phyloP scores from a whole-genome alignment of 2,329 filamentous ascomycete species.

The Waltergamsia citrina region DNA sequence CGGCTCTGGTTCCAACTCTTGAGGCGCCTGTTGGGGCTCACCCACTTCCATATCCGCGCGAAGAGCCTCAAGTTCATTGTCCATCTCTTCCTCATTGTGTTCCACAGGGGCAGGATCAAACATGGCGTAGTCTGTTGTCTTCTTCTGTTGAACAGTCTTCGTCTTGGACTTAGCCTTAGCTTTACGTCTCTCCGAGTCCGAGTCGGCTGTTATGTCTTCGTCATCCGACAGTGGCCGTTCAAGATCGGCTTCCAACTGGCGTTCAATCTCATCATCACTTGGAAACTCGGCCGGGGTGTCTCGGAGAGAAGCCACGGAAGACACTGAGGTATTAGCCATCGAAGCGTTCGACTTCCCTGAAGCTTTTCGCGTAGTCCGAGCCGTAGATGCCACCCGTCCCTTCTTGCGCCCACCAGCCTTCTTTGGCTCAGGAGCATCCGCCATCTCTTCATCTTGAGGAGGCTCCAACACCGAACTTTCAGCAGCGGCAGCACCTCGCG shows the following conservation, averaged over 20 bases:
- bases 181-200: conserved; percentile 29
- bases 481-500: conserved; percentile 34
- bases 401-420: conserved; percentile 29
- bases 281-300: conserved; percentile 33
- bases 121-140: conserved; percentile 36
- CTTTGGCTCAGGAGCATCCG: conserved; percentile 11
- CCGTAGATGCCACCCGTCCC: conserved; percentile 30
- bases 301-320: conserved; percentile 37
- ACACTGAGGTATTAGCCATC: conserved; percentile 38
- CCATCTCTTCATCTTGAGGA: conserved; percentile 15
- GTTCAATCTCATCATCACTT: conserved; percentile 57
- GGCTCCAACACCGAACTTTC: conserved; percentile 27
- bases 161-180: conserved; percentile 13
- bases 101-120: conserved; percentile 37
- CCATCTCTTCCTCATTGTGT: conserved; percentile 36
- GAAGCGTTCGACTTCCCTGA: conserved; percentile 30
- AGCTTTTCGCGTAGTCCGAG: conserved; percentile 19
- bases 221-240: conserved; percentile 45
- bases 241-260: conserved; percentile 55
- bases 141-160: conserved; percentile 16
- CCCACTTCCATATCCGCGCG: conserved; percentile 38
- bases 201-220: conserved; percentile 36
- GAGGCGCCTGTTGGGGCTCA: conserved; percentile 6
- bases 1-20: conserved; percentile 7
- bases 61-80: conserved; percentile 40